Evolutionary conservation across 768 basidiomycete genomes (phyloP).

Genomic region (Mycena floridula): DNA sequence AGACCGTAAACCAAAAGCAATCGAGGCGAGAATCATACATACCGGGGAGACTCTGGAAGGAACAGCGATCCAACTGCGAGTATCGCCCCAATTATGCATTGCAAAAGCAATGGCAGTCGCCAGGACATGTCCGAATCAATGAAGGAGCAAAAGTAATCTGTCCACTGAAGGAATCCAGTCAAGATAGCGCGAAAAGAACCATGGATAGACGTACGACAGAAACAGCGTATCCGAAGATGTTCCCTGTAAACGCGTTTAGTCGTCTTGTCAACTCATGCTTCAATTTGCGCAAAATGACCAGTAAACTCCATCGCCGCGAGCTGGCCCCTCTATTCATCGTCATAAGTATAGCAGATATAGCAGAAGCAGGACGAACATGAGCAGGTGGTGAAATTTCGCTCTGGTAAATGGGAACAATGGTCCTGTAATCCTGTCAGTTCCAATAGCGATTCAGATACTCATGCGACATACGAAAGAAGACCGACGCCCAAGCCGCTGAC

Average conservation of each 20-base stretch:
- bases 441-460: not conserved
- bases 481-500: constrained; percentile 60
- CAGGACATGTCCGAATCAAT: constrained; percentile 83
- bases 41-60: constrained; percentile 90
- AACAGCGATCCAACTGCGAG: constrained; percentile 74
- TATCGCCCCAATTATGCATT: constrained; percentile 80
- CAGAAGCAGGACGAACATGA: constrained; percentile 46
- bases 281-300: too few species aligned
- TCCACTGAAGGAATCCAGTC: constrained; percentile 52
- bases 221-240: constrained; percentile 84
- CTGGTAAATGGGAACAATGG: constrained; percentile 91
- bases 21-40: constrained; percentile 9
- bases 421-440: constrained; percentile 35
- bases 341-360: constrained; percentile 1
- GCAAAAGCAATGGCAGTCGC: constrained; percentile 84
- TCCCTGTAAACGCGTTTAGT: constrained; percentile 93
- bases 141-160: constrained; percentile 90
- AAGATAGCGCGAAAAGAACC: not conserved
- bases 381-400: constrained; percentile 92
- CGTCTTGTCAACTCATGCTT: too few species aligned
- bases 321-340: constrained; percentile 25
- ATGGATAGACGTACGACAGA: constrained; percentile 62
- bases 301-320: constrained; percentile 90
- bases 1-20: constrained; percentile 1
- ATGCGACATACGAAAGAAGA: constrained; percentile 48